Evolutionary conservation across 2,329 filamentous ascomycete species (phyloP).

Genomic region (Epichloe scottii): DNA sequence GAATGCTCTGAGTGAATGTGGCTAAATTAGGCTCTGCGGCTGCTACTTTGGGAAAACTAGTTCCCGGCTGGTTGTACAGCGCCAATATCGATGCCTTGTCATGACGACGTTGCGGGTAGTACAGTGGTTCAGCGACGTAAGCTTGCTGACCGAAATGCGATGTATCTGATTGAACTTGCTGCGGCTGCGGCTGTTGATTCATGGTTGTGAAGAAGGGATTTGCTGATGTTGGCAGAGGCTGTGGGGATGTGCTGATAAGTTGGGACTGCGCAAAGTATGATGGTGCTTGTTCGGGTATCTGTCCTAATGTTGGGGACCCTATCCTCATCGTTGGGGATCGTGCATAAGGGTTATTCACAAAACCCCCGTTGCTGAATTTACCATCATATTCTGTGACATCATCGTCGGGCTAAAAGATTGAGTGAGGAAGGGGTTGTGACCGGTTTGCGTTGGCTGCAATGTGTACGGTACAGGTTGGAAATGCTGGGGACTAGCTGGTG

Average conservation of each 20-base stretch:
- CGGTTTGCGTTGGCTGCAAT: constrained; percentile 26
- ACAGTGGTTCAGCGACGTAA: constrained; percentile 19
- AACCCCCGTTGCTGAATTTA: constrained; percentile 26
- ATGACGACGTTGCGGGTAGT: constrained; percentile 34
- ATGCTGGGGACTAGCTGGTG: constrained; percentile 27
- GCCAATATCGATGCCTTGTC: constrained; percentile 68
- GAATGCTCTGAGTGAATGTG: constrained; percentile 15
- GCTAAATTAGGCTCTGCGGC: constrained; percentile 19
- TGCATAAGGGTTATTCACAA: constrained; percentile 35
- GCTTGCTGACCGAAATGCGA: constrained; percentile 14
- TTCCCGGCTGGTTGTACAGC: constrained; percentile 52
- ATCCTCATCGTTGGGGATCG: constrained; percentile 38
- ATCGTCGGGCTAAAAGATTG: constrained; percentile 20
- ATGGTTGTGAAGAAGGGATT: constrained; percentile 26
- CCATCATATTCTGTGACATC: constrained; percentile 25
- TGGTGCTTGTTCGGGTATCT: constrained; percentile 41
- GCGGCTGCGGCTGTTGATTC: constrained; percentile 14
- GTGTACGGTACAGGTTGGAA: constrained; percentile 23
- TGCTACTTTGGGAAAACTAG: constrained; percentile 28
- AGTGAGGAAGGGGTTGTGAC: constrained; percentile 41
- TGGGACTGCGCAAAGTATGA: constrained; percentile 32
- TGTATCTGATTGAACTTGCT: constrained; percentile 10
- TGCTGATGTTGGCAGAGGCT: constrained; percentile 17
- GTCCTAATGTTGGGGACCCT: constrained; percentile 35
- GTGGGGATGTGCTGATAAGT: constrained; percentile 22